A percentile compares a stretch with the other conserved stretches of the same genome.
These are phyloP conservation scores for Fragaria vesca DNA, from an alignment of 306 rosid genomes.

Conservation along the genomic window DNA sequence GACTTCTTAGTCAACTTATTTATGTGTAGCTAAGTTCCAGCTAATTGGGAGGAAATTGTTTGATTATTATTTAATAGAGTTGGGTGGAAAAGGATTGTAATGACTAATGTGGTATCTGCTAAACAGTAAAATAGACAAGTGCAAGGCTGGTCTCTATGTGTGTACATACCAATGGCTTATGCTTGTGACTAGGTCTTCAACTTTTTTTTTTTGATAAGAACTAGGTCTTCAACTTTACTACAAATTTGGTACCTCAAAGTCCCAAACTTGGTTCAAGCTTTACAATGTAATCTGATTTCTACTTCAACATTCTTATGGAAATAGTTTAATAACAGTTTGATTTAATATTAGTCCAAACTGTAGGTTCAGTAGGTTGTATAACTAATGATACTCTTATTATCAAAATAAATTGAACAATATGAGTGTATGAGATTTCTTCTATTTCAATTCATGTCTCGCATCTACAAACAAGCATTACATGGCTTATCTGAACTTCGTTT, in stretches of 20 bases:
- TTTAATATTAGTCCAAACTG: too few species aligned
- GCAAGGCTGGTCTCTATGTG: neutral
- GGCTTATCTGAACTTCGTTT: too few species aligned
- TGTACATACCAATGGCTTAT: neutral
- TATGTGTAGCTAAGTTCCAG: constrained; percentile 1
- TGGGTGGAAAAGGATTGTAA: neutral
- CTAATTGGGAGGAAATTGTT: neutral
- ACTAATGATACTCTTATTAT: too few species aligned
- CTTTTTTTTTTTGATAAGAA: too few species aligned
- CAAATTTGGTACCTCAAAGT: neutral
- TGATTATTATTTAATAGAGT: neutral
- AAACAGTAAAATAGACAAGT: constrained; percentile 2
- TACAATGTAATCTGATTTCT: neutral
- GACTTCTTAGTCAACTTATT: constrained; percentile 18
- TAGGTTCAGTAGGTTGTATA: too few species aligned
- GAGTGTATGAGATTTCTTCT: too few species aligned
- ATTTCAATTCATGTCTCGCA: too few species aligned
- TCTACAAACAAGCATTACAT: too few species aligned
- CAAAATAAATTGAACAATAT: too few species aligned
- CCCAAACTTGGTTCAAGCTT: neutral
- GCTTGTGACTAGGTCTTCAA: neutral
- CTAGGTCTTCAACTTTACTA: neutral
- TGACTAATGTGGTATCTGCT: neutral
- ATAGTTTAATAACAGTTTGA: too few species aligned
- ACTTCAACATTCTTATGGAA: too few species aligned